phyloP scores from a whole-genome alignment of 1,139 yeast species.

The Debaryomyces robertsiae region DNA sequence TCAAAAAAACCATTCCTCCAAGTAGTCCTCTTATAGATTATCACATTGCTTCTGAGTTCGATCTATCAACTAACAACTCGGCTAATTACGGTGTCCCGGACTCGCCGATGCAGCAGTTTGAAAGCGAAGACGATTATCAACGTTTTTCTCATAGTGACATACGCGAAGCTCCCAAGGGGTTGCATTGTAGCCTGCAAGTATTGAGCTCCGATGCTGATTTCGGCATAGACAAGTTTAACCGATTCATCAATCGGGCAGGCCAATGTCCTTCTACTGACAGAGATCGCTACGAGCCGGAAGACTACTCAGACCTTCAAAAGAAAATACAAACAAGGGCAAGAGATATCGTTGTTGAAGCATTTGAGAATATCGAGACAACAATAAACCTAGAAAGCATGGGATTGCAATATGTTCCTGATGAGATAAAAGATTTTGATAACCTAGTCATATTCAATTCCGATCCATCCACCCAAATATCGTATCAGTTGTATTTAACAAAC shows the following conservation, averaged over 20 bases:
- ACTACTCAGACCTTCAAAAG: slow-evolving; percentile 14
- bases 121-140: slow-evolving; percentile 11
- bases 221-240: slow-evolving; percentile 48
- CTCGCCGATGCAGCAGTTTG: slow-evolving; percentile 22
- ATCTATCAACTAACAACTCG: slow-evolving; percentile 24
- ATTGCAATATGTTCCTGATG: slow-evolving; percentile 44
- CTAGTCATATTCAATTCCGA: slow-evolving; percentile 40
- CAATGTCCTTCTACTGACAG: slow-evolving; percentile 36
- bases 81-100: slow-evolving; percentile 27
- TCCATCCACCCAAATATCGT: slow-evolving; percentile 26
- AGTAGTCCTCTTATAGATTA: slow-evolving; percentile 36
- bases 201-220: slow-evolving; percentile 49
- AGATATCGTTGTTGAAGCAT: slow-evolving; percentile 37
- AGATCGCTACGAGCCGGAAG: slow-evolving; percentile 18
- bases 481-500: slow-evolving; percentile 42
- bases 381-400: slow-evolving; percentile 42
- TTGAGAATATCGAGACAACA: slow-evolving; percentile 40
- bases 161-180: neutral
- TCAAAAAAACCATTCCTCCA: slow-evolving; percentile 25
- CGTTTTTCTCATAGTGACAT: slow-evolving; percentile 11
- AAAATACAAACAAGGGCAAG: slow-evolving; percentile 29
- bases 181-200: slow-evolving; percentile 4
- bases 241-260: slow-evolving; percentile 36
- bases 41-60: slow-evolving; percentile 32
- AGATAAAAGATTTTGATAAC: slow-evolving; percentile 46